Base-by-base conservation (phyloP, 1,284 basidiomycete genomes). In the Ceratobasidium sp. region DNA sequence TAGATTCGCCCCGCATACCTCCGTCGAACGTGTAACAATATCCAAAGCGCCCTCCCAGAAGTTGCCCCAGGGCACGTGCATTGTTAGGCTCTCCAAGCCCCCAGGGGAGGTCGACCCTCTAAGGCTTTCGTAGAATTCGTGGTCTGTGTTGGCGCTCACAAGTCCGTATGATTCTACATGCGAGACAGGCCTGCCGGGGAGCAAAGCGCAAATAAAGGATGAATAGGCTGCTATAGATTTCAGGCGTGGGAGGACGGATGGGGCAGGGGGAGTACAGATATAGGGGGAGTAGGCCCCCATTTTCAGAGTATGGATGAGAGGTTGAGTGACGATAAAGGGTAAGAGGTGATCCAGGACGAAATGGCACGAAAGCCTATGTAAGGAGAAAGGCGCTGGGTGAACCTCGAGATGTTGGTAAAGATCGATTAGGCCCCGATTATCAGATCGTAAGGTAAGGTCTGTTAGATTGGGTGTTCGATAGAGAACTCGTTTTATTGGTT, bases 21-120 rank as follows among this genome's bases (percentile, higher is more conserved):
- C 41, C 14, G 33, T 44, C 17, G 47, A 29, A 15, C 41, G 44
- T 17, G 60, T 63, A 22, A 63, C 47, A 63, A 63, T 45, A 24
- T 63, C 60, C 2, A 41, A 63, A 27, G 60, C 60, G 17, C n/a
- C 36, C 4, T 33, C 47, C 60, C 60, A 63, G 22, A 63, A 63
- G 36, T 11, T 11, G 6, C 36, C 47, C 60, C 22, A 8, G 22
- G n/a, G 41, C 24, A 63, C 27, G 22, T 19, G 27, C 33, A 41
- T 41, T 15, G 60, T 6, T 11, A 63, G 19, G n/a, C 22, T 45
- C 41, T 63, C 41, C 24, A 63, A 27, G 36, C 60, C 60, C 2
- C 41, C 41, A 7, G 36, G 60, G 22, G 60, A 33, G 11, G 60
- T 63, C 14, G 41, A 45, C 11, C n/a, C n/a, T 27, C 47, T 45